These are phyloP conservation scores for Podospora tetraspora DNA, from an alignment of 495 filamentous ascomycete species.

Conservation along the genomic window DNA sequence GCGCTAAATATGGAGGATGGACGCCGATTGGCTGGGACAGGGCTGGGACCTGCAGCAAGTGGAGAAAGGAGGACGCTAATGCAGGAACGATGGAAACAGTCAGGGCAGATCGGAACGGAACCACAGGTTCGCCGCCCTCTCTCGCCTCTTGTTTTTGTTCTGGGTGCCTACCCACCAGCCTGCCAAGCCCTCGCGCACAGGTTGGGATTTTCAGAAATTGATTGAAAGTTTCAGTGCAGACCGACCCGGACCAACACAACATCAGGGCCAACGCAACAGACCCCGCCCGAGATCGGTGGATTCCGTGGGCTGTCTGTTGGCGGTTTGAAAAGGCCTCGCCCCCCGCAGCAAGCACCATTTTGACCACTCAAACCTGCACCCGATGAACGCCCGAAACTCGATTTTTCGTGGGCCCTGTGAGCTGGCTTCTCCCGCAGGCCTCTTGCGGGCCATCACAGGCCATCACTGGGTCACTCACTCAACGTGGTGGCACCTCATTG, in stretches of 20 bases:
- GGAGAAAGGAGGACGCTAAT: neutral
- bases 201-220: neutral
- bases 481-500: neutral
- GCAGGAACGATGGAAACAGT: neutral
- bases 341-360: neutral
- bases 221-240: neutral
- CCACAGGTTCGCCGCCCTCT: neutral
- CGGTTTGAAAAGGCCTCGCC: neutral
- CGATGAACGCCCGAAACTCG: neutral
- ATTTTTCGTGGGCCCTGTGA: neutral
- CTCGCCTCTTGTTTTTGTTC: neutral
- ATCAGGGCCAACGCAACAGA: neutral
- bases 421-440: neutral
- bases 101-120: neutral
- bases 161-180: too few relatives aligned
- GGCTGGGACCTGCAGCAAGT: neutral
- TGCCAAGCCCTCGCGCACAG: neutral
- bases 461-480: neutral
- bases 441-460: neutral
- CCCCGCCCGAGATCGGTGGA: neutral
- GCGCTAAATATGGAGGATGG: neutral
- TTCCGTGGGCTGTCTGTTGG: neutral
- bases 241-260: neutral
- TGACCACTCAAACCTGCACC: neutral
- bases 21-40: neutral